Percentiles rank a stretch among this genome's conserved stretches.
Evolutionary conservation across 768 basidiomycete species (phyloP).

Genomic region (Termitomyces titanicus): DNA sequence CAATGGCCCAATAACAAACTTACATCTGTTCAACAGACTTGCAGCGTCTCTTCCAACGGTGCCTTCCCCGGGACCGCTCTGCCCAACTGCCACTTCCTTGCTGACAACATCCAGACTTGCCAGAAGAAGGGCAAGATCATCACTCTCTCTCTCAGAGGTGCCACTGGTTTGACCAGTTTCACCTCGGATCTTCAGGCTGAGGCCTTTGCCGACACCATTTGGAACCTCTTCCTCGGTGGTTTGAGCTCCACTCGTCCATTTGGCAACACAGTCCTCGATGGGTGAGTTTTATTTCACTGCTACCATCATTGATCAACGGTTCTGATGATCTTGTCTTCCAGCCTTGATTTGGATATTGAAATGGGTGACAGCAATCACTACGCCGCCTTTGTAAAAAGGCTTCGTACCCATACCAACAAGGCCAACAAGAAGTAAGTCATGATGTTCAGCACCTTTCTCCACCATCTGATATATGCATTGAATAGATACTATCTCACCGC

Average conservation of each 20-base stretch:
- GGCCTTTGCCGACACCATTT: constrained; percentile 54
- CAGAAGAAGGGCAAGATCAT: constrained; percentile 53
- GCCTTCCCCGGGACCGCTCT: constrained; percentile 55
- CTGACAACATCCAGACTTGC: constrained; percentile 52
- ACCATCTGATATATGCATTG: neutral
- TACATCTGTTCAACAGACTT: constrained; percentile 33
- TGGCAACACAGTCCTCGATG: constrained; percentile 60
- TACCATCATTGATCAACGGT: neutral
- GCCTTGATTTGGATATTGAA: constrained; percentile 65
- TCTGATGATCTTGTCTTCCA: constrained; percentile 12
- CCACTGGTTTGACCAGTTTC: constrained; percentile 49
- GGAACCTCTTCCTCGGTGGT: constrained; percentile 69
- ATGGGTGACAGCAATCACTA: constrained; percentile 46
- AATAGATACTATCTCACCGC: constrained; percentile 52
- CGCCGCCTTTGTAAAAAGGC: constrained; percentile 42
- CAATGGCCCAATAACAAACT: neutral
- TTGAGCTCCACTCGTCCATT: constrained; percentile 56
- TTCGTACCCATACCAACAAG: constrained; percentile 39
- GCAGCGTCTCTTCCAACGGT: constrained; percentile 36
- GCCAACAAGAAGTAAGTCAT: constrained; percentile 44
- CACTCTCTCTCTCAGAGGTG: constrained; percentile 49
- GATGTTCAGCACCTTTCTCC: no score
- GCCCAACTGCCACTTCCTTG: constrained; percentile 54
- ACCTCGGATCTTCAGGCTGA: constrained; percentile 45
- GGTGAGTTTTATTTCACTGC: constrained; percentile 29